Percentiles rank a stretch among this genome's conserved stretches.
Conservation (phyloP, 2,329 filamentous ascomycete species). For the Aspergillus sclerotialis region DNA sequence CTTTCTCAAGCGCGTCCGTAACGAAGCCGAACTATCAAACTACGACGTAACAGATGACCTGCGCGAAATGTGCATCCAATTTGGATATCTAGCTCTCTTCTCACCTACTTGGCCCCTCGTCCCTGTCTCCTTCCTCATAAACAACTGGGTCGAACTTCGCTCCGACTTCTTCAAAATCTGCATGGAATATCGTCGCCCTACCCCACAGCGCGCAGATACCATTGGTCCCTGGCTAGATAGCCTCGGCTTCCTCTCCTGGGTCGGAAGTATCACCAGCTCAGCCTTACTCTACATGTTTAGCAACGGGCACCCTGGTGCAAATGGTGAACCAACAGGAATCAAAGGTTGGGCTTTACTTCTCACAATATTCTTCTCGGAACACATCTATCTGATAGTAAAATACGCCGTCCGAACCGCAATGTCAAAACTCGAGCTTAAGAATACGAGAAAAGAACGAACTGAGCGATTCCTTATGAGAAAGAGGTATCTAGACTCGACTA, state of each 20-base stretch:
- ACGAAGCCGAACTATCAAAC: constrained; percentile 74
- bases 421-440: constrained; percentile 74
- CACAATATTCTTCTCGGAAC: constrained; percentile 77
- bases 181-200: constrained; percentile 78
- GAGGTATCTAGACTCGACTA: constrained; percentile 56
- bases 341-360: constrained; percentile 74
- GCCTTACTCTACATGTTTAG: constrained; percentile 87
- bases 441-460: constrained; percentile 74
- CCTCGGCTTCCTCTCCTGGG: constrained; percentile 83
- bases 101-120: constrained; percentile 91
- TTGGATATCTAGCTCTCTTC: constrained; percentile 85
- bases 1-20: constrained; percentile 75
- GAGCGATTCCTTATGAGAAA: constrained; percentile 77
- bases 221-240: constrained; percentile 93
- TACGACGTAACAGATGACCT: constrained; percentile 92
- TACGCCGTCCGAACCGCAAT: constrained; percentile 66
- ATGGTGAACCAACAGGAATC: constrained; percentile 51
- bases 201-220: constrained; percentile 81
- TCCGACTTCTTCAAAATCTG: constrained; percentile 96
- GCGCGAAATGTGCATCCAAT: constrained; percentile 89
- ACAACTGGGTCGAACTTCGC: constrained; percentile 94
- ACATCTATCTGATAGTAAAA: constrained; percentile 76
- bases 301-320: constrained; percentile 48
- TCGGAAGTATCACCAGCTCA: constrained; percentile 81
- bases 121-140: constrained; percentile 79